Base-by-base conservation (phyloP, 169 alveolate genomes). In the Eimeria maxima region DNA sequence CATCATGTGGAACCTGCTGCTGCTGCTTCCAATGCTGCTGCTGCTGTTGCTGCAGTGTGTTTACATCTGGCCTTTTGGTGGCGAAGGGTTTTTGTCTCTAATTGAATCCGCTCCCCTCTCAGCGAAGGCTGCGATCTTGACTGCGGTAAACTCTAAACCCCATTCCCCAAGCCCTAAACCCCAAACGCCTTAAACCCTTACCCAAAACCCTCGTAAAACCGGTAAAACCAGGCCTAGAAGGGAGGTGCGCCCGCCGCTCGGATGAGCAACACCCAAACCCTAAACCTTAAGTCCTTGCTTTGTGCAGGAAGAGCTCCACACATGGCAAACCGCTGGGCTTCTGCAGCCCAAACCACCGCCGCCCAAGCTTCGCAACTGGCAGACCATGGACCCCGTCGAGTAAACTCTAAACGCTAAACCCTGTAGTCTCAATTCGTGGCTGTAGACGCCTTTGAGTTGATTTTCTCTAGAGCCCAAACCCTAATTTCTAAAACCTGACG, bases 11-110 rank as follows among this genome's bases (percentile, higher is more conserved):
- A 7, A 8, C 80, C 89, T 78, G 69, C 67, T 47, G 65, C 44
- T 78, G 89, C 60, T 78, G 89, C 89, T 78, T 55, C 89, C 7
- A 42, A 45, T 78, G 60, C 65, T 78, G 89, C 89, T 78, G 89
- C 89, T 47, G 65, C 65, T 78, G 89, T 33, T 78, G 89, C 89
- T 78, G 89, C 67, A 78, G 89, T 78, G 89, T 20, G 65, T 78
- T 22, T 78, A 24, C 42, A 6, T 47, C 4, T 78, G 89, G 89
- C 44, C 47, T 33, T 3, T 5, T 47, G 69, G 65, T 6, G 89
- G 89, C 22, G 89, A 78, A 33, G 89, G 89, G 6, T 45, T 78
- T 47, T 44, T 78, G 89, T 42, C 89, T 18, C 55, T 78, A 38
- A 50, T 78, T 42, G 89, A 78, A n/a, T 44, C 89, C 20, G 63